Percentiles rank a stretch among this genome's conserved stretches.
These are phyloP conservation scores for rapeseed (Brassica napus) DNA, from an alignment of 345 rosid genomes.

Conservation along the genomic window Da-Ae NC_063434.1:23878001-23878500, in stretches of 20 bases:
- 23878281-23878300: constrained; percentile 97
- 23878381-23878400: constrained; percentile 97
- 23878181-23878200: constrained; percentile 53
- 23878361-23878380: constrained; percentile 91
- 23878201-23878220: constrained; percentile 92
- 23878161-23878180: constrained; percentile 1
- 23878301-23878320: constrained; percentile 89
- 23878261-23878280: constrained; percentile 92
- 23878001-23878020: not conserved
- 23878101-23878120: constrained; percentile 87
- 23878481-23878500: constrained; percentile 8
- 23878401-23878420: constrained; percentile 87
- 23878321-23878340: constrained; percentile 94
- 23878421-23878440: constrained; percentile 13
- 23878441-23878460: not conserved
- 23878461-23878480: not conserved
- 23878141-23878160: constrained; percentile 1
- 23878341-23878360: constrained; percentile 96
- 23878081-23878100: constrained; percentile 78
- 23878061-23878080: constrained; percentile 82
- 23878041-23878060: constrained; percentile 87
- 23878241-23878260: constrained; percentile 88
- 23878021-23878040: constrained; percentile 10
- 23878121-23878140: constrained; percentile 1
- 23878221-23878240: constrained; percentile 93